Conservation (phyloP, 2,329 filamentous ascomycete species). For the Knufia petricola region DNA sequence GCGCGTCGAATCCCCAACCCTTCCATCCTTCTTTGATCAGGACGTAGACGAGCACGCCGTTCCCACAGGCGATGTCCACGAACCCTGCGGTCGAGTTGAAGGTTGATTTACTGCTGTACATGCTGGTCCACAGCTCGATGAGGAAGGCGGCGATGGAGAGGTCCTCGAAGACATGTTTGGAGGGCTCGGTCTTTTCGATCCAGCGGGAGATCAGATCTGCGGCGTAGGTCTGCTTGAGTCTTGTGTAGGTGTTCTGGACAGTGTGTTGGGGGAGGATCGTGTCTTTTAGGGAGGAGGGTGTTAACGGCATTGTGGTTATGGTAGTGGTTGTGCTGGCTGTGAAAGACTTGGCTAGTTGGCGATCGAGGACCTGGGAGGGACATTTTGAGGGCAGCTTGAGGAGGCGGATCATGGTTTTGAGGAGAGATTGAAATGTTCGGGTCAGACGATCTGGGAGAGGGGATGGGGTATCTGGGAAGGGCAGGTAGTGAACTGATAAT, state of each 20-base stretch:
- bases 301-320: conserved; percentile 47
- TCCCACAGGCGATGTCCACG: conserved; percentile 92
- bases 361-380: conserved; percentile 53
- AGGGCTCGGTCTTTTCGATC: conserved; percentile 78
- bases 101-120: conserved; percentile 49
- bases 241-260: conserved; percentile 73
- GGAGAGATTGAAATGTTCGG: conserved; percentile 30
- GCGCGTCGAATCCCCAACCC: conserved; percentile 87
- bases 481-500: conserved; percentile 44
- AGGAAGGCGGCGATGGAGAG: conserved; percentile 83
- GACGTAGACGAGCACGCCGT: conserved; percentile 79
- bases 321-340: conserved; percentile 58
- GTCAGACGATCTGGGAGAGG: conserved; percentile 31
- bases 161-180: conserved; percentile 93
- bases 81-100: conserved; percentile 64
- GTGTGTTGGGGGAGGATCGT: conserved; percentile 63
- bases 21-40: conserved; percentile 68
- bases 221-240: conserved; percentile 72
- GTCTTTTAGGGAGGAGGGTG: conserved; percentile 78
- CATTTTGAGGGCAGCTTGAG: conserved; percentile 12
- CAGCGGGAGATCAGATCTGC: conserved; percentile 60
- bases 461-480: conserved; percentile 32
- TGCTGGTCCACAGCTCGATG: conserved; percentile 79
- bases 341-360: conserved; percentile 19
- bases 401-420: conserved; percentile 31